These are phyloP conservation scores for Epichloe brachyelytri DNA, from an alignment of 2,329 filamentous ascomycete genomes.

Conservation along the genomic window DNA sequence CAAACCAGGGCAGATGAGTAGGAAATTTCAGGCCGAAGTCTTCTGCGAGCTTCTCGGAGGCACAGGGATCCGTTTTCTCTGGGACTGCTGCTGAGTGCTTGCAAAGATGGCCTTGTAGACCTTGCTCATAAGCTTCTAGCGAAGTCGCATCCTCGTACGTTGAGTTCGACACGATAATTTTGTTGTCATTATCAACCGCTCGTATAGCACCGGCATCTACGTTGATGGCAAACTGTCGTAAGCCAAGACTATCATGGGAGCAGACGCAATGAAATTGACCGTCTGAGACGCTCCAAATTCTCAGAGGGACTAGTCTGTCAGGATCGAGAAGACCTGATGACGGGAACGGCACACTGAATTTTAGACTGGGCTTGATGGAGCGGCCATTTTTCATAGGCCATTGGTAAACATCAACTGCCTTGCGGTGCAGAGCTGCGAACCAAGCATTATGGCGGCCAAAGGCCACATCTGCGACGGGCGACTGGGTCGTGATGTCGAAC, in stretches of 20 bases:
- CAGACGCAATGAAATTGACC: conserved; percentile 19
- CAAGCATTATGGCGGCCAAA: conserved; percentile 52
- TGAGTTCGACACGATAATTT: conserved; percentile 17
- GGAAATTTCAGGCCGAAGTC: conserved; percentile 27
- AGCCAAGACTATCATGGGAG: conserved; percentile 15
- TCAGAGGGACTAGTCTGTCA: conserved; percentile 16
- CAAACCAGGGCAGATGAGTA: conserved; percentile 38
- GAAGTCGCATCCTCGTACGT: conserved; percentile 18
- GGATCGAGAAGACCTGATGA: conserved; percentile 9
- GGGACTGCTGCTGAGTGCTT: conserved; percentile 19
- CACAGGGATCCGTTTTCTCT: background rate
- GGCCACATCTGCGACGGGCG: conserved; percentile 59
- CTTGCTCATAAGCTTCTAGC: conserved; percentile 30
- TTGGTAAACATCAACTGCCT: conserved; percentile 53
- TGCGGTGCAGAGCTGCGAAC: conserved; percentile 60
- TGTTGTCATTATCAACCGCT: conserved; percentile 9
- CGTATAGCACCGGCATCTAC: conserved; percentile 7
- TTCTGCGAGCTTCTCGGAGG: conserved; percentile 11
- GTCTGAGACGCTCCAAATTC: conserved; percentile 18
- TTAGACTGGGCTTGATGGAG: conserved; percentile 29
- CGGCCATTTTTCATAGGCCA: conserved; percentile 52
- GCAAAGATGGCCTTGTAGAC: conserved; percentile 32
- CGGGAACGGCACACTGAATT: conserved; percentile 26
- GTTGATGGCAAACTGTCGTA: conserved; percentile 13
- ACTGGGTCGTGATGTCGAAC: conserved; percentile 52